Evolutionary conservation across 805 yeast species (phyloP).

Genomic region (Zygosaccharomyces siamensis): DNA sequence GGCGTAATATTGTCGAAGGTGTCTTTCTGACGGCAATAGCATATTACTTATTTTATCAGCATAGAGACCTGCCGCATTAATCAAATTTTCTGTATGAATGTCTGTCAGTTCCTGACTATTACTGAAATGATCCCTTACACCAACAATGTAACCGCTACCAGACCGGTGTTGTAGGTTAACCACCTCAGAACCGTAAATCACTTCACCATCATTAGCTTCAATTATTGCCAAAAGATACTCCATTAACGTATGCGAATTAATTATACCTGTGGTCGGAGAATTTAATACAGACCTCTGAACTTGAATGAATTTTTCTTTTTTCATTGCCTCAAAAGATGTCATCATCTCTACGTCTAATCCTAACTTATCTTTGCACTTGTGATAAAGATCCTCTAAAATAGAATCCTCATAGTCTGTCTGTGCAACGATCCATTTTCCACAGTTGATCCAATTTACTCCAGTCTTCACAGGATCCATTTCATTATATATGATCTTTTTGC

Average conservation of each 20-base stretch:
- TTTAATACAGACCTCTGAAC: constrained; percentile 59
- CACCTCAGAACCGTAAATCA: constrained; percentile 60
- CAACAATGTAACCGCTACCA: constrained; percentile 30
- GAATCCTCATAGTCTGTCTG: constrained; percentile 61
- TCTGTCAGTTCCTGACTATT: constrained; percentile 35
- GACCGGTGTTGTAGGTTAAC: constrained; percentile 30
- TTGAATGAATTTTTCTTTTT: constrained; percentile 59
- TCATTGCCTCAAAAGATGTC: constrained; percentile 40
- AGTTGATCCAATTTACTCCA: constrained; percentile 54
- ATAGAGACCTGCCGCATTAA: constrained; percentile 76
- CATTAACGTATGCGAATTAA: constrained; percentile 75
- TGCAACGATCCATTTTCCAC: constrained; percentile 89
- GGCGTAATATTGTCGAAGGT: constrained; percentile 59
- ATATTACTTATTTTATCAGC: constrained; percentile 70
- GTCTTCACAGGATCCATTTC: constrained; percentile 36
- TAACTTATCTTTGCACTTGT: constrained; percentile 43
- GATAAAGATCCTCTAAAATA: constrained; percentile 50
- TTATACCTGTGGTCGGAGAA: constrained; percentile 81
- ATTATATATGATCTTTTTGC: constrained; percentile 63
- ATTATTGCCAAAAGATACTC: constrained; percentile 50
- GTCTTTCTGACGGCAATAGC: constrained; percentile 59
- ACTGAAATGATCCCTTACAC: constrained; percentile 26
- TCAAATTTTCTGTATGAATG: constrained; percentile 51
- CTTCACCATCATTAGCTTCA: constrained; percentile 57
- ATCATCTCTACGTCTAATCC: constrained; percentile 60